Base-by-base conservation (phyloP, 2,329 filamentous ascomycete species). In the Penicillium sp. region DNA sequence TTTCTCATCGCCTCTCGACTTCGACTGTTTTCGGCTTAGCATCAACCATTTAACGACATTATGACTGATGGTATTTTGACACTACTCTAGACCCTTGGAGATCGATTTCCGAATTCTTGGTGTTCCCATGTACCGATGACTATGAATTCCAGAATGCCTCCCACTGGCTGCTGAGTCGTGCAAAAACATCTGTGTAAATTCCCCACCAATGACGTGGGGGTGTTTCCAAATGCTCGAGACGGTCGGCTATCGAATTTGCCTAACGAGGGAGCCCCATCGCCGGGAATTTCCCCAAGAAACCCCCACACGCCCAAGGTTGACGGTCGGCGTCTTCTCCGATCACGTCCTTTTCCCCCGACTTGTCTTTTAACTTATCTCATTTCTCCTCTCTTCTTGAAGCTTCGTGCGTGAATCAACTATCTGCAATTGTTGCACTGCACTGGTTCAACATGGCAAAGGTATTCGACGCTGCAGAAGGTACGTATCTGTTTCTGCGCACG, bases 391-490 rank as follows among this genome's bases (percentile, higher is more conserved):
- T 12, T 44, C 22, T 38, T 12, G n/a, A 17, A 17, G 19, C 40
- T 45, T 44, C 15, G 9, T 26, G 1, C 45, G 35, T 8, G 26
- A 56, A n/a, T 37, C 13, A 42, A 38, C 42, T 24, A 24, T 26
- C 15, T 19, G 24, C n/a, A 40, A 30, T 53, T 44, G 40, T 45
- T 17, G n/a, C 10, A 12, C 12, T 26, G 9, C 6, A 24, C 24
- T 15, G 8, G 22, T 60, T 38, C 42, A 69, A 51, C 35, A 91
- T 91, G 89, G 79, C 82, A 37, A 90, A 89, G 73, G 81, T 87
- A 61, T 88, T 89, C 70, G 85, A 89, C 72, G 88, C 88, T 67
- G 84, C 86, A 62, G 88, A 78, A 70, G 74, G 76, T 78, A 71
- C 51, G 61, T 56, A 53, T 12, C n/a, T 19, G 57, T 13, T 64